These are phyloP conservation scores for Cryptococcus sp. DNA, from an alignment of 1,284 basidiomycete species.

Conservation along the genomic window DNA sequence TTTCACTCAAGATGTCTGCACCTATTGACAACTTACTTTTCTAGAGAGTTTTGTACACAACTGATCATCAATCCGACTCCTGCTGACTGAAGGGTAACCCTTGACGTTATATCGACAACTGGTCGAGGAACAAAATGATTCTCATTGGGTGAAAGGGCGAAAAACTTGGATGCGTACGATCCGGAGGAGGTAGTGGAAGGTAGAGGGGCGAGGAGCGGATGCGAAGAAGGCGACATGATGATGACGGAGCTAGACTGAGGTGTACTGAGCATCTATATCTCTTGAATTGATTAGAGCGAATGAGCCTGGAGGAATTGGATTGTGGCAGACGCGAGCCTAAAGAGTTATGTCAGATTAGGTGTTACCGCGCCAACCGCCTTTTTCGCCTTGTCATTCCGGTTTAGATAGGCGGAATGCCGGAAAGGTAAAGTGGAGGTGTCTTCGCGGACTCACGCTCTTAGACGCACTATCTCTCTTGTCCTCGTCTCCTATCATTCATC, in stretches of 20 bases:
- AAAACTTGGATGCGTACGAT: conserved; percentile 15
- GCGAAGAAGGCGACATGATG: conserved; percentile 6
- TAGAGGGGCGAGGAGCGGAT: conserved; percentile 36
- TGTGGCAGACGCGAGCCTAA: too few relatives aligned
- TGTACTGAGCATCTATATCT: too few relatives aligned
- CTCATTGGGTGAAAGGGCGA: conserved; percentile 36
- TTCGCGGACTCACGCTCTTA: too few relatives aligned
- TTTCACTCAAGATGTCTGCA: not conserved
- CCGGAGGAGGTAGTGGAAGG: conserved; percentile 14
- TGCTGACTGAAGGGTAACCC: conserved; percentile 63
- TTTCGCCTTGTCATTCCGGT: too few relatives aligned
- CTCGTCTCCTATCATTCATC: too few relatives aligned
- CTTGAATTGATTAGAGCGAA: too few relatives aligned
- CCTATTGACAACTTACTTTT: conserved; percentile 43
- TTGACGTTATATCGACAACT: conserved; percentile 48
- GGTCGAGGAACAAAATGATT: conserved; percentile 37
- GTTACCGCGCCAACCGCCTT: too few relatives aligned
- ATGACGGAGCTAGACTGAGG: not conserved
- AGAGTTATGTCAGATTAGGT: too few relatives aligned
- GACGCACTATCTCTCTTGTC: too few relatives aligned
- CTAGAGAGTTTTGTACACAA: conserved; percentile 77
- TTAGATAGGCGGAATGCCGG: too few relatives aligned
- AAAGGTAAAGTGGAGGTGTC: too few relatives aligned
- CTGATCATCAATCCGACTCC: conserved; percentile 73
- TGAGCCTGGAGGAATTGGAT: too few relatives aligned